These are phyloP conservation scores for Epichloe elymi DNA, from an alignment of 2,329 filamentous ascomycete genomes.

Conservation along the genomic window DNA sequence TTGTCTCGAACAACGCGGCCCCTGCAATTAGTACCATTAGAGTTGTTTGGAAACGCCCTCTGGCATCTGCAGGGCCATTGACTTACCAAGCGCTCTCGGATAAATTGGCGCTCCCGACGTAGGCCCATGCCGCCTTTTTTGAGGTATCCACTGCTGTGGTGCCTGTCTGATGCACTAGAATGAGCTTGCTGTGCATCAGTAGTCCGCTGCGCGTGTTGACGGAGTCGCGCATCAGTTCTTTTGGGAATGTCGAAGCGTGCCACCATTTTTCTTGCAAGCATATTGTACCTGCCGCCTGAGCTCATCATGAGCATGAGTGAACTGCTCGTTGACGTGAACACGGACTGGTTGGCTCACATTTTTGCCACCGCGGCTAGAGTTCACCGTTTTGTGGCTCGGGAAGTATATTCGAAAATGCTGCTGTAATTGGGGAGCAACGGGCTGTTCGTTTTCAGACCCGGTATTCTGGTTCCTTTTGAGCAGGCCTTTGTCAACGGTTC, in stretches of 20 bases:
- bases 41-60: background rate
- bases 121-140: slow-evolving; percentile 50
- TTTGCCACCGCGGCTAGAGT: slow-evolving; percentile 47
- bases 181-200: slow-evolving; percentile 79
- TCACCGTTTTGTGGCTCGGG: slow-evolving; percentile 59
- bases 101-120: slow-evolving; percentile 82
- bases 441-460: background rate
- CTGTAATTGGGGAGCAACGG: slow-evolving; percentile 6
- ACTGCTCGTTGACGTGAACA: background rate
- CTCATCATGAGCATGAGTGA: slow-evolving; percentile 6
- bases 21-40: slow-evolving; percentile 32
- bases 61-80: background rate
- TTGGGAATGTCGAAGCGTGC: slow-evolving; percentile 56
- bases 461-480: background rate
- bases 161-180: slow-evolving; percentile 32
- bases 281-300: slow-evolving; percentile 65
- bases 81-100: slow-evolving; percentile 85
- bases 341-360: slow-evolving; percentile 6
- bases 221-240: slow-evolving; percentile 59
- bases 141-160: background rate
- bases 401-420: slow-evolving; percentile 64
- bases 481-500: background rate
- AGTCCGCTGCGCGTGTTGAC: slow-evolving; percentile 56
- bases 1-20: slow-evolving; percentile 64
- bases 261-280: slow-evolving; percentile 67